Conservation (phyloP, 495 filamentous ascomycete species). For the Tuber microsphaerosporum region DNA sequence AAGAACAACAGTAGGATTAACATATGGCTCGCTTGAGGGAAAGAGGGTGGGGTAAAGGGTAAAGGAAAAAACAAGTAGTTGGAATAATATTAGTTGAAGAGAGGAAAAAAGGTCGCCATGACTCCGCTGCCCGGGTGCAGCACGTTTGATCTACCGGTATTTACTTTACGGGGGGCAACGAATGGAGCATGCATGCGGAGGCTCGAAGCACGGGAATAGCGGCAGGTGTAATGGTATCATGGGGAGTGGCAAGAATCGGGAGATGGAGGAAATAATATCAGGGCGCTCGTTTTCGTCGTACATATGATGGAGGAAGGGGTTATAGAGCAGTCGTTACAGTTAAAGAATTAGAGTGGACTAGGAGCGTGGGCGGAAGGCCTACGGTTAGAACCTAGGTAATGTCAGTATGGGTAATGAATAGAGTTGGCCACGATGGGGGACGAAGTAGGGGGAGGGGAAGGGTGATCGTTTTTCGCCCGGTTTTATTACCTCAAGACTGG, state of each 20-base stretch:
- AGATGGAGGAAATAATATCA: slow-evolving; percentile 4
- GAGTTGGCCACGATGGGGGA: neutral
- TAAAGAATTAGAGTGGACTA: slow-evolving; percentile 87
- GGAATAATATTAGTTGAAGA: neutral
- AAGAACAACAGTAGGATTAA: slow-evolving; percentile 1
- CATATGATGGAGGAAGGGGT: neutral
- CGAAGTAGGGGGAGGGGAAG: neutral
- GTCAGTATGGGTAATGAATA: slow-evolving; percentile 23
- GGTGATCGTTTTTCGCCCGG: neutral
- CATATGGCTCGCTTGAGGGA: slow-evolving; percentile 1
- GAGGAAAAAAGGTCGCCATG: slow-evolving; percentile 11
- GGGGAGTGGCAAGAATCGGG: neutral
- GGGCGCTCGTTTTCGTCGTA: neutral
- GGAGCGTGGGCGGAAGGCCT: slow-evolving; percentile 36
- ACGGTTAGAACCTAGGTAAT: slow-evolving; percentile 54
- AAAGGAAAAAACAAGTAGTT: neutral
- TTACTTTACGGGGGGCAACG: neutral
- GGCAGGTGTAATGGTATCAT: neutral
- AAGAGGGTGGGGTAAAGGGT: neutral
- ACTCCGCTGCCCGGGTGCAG: neutral
- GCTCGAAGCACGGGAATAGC: neutral
- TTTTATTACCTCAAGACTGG: slow-evolving; percentile 59
- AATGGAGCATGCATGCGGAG: neutral
- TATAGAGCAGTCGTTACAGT: slow-evolving; percentile 79
- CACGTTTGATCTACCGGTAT: neutral